Conservation (phyloP, 2,329 filamentous ascomycete genomes). For the Acarospora socialis region DNA sequence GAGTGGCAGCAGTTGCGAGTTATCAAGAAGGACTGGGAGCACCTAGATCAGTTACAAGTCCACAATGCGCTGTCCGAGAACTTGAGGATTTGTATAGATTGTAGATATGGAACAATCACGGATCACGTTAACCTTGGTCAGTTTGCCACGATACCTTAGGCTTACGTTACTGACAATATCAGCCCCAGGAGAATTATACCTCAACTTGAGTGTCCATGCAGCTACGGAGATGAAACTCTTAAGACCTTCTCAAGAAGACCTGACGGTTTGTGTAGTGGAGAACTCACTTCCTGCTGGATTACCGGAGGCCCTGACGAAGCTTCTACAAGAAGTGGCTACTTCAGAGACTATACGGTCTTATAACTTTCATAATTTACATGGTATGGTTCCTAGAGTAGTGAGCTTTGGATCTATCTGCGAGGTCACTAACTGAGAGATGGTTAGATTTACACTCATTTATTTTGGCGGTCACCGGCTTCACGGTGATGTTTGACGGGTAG, state of each 20-base stretch:
- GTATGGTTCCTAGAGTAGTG: conserved; percentile 16
- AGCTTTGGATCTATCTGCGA: too few relatives aligned
- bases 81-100: conserved; percentile 61
- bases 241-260: conserved; percentile 60
- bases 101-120: conserved; percentile 61
- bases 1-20: conserved; percentile 55
- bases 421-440: not conserved
- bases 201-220: conserved; percentile 50
- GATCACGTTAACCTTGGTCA: conserved; percentile 66
- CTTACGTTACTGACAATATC: conserved; percentile 11
- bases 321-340: conserved; percentile 42
- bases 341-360: conserved; percentile 58
- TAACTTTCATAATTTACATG: conserved; percentile 45
- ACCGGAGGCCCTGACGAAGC: conserved; percentile 47
- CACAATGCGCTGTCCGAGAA: conserved; percentile 63
- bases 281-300: conserved; percentile 48
- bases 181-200: conserved; percentile 55
- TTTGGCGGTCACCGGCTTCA: conserved; percentile 63
- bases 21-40: conserved; percentile 53
- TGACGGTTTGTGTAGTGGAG: conserved; percentile 62
- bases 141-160: conserved; percentile 9
- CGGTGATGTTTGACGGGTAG: conserved; percentile 55
- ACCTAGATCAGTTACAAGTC: conserved; percentile 40
- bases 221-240: conserved; percentile 50
- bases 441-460: conserved; percentile 41